Evolutionary conservation across 768 basidiomycete species (phyloP), one percentile per base, ranked within the genome.

Genomic region (Agaricus blazei): DNA sequence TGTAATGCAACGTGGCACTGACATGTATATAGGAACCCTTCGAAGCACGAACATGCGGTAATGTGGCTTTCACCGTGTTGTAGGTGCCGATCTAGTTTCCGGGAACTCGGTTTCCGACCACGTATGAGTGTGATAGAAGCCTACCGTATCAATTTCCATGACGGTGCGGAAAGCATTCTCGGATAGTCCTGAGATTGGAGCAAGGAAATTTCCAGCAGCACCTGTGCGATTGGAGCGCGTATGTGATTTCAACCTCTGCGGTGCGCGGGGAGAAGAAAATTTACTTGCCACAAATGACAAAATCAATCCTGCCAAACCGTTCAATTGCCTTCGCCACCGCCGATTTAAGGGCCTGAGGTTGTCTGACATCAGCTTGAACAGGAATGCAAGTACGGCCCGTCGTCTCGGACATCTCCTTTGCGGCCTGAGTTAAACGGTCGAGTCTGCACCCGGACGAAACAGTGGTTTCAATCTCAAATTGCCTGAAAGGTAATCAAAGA

Each of bases 141-240:
- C 9, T 64, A 90, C 91, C 9, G 91, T 87, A 70, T 98, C 96
- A 62, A 98, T 98, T 65, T 93, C 91, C 56, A 98, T 77, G 34
- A 98, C 95, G 1, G 94, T 93, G 66, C 76, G 82, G 78, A 98
- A 98, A 2, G 85, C 96, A 64, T 93, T 94, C 66, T 90, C 85
- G 2, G 91, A 93, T 57, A 97, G 78, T 1, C 78, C 82, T 38
- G 83, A 81, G 56, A 96, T 90, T 14, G 93, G 87, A 1, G 88
- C 88, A 28, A 99, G 76, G 73, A 98, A 99, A 73, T 98, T 99
- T 2, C 96, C 96, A 56, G 96, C 96, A 41, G 94, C 94, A 58
- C 92, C 92, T 93, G 64, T 27, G 28, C 11, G 34, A 34, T 15
- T 45, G 19, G 48, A 38, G 14, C 29, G 55, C 34, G 24, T 23